A percentile compares a stretch with the other conserved stretches of the same genome.
Evolutionary conservation across 148 eudicot species (phyloP).

Genomic region (Chenopodium formosanum): DNA sequence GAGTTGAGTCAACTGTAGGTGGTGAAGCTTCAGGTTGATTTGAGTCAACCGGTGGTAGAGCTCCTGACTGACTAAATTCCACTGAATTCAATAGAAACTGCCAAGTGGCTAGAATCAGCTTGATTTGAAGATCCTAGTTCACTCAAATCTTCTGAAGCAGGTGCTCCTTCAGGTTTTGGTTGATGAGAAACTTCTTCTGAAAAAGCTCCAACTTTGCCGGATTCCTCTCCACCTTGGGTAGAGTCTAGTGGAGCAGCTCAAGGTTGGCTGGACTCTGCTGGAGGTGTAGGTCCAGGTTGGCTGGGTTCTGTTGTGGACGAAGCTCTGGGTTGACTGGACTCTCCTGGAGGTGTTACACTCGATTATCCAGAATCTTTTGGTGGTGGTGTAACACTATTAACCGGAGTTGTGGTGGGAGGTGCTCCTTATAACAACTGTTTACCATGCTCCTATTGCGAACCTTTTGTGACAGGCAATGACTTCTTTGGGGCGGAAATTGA

Average conservation of each 20-base stretch:
- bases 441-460: constrained; percentile 53
- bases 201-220: constrained; percentile 19
- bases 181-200: neutral
- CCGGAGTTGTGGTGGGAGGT: constrained; percentile 31
- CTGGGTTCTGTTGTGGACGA: constrained; percentile 21
- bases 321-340: constrained; percentile 32
- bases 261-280: constrained; percentile 24
- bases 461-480: constrained; percentile 37
- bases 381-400: constrained; percentile 25
- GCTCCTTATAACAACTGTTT: constrained; percentile 69
- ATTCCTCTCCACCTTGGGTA: constrained; percentile 13
- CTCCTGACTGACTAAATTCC: constrained; percentile 28
- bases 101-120: constrained; percentile 27
- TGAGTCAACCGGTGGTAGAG: constrained; percentile 11
- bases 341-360: constrained; percentile 26
- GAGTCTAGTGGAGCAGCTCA: constrained; percentile 28
- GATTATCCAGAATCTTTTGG: constrained; percentile 21
- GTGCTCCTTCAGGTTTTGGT: constrained; percentile 9
- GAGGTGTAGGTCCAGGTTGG: constrained; percentile 24
- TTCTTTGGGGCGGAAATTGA: constrained; percentile 69
- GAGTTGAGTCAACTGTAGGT: constrained; percentile 22
- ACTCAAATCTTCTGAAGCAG: constrained; percentile 21
- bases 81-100: constrained; percentile 15
- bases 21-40: constrained; percentile 30
- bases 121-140: constrained; percentile 35